A percentile compares a stretch with the other conserved stretches of the same genome.
These are phyloP conservation scores for Suhomyces coccinellae DNA, from an alignment of 1,139 yeast genomes.

Conservation along the genomic window DNA sequence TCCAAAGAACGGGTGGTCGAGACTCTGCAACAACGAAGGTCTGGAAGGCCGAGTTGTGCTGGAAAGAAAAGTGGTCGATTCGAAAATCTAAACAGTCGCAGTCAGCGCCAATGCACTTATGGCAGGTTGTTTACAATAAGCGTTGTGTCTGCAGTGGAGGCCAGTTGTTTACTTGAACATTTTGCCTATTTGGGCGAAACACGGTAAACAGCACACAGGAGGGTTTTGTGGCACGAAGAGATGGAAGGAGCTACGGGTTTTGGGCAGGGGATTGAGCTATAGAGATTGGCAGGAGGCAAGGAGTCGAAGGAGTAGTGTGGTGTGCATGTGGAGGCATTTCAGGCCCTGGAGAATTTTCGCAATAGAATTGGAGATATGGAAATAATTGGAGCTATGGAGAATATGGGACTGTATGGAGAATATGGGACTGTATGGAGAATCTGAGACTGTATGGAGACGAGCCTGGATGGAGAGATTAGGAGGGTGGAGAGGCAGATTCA, in stretches of 20 bases:
- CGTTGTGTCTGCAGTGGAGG: neutral
- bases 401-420: neutral
- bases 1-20: too few species aligned
- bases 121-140: neutral
- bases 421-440: too few species aligned
- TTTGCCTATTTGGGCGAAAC: conserved; percentile 11
- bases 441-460: neutral
- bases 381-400: too few species aligned
- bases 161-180: conserved; percentile 6
- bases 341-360: too few species aligned
- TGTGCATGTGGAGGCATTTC: too few species aligned
- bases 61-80: neutral
- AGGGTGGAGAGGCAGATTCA: too few species aligned
- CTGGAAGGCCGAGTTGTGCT: neutral
- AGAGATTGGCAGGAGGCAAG: neutral
- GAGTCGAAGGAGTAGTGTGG: too few species aligned
- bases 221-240: neutral
- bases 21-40: too few species aligned
- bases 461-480: too few species aligned
- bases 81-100: neutral
- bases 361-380: too few species aligned
- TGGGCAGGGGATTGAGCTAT: neutral
- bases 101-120: too few species aligned
- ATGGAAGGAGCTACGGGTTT: neutral
- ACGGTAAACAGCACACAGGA: conserved; percentile 2